Evolutionary conservation across 2,329 filamentous ascomycete genomes (phyloP).

Genomic region (Coniella vitis): DNA sequence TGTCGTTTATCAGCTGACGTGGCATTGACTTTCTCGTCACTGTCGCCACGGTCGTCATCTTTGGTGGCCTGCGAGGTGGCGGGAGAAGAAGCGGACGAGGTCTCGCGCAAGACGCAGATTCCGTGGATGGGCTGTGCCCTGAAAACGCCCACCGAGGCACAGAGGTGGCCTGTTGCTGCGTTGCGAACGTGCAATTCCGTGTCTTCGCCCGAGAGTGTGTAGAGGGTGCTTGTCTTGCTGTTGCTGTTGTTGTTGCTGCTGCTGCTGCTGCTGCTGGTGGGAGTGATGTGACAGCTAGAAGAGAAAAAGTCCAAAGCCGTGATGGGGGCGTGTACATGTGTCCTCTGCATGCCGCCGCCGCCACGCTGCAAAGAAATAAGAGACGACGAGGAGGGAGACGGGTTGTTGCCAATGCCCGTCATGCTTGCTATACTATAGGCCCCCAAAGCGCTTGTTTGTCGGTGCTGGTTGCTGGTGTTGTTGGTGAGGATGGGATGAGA

Average conservation of each 20-base stretch:
- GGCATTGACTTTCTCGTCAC: too few species aligned
- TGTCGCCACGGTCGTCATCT: too few species aligned
- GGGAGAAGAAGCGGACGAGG: too few species aligned
- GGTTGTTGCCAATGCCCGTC: too few species aligned
- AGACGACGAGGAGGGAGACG: background rate
- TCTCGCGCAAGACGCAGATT: constrained; percentile 39
- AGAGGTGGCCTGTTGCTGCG: constrained; percentile 26
- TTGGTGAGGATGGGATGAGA: too few species aligned
- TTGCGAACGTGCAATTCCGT: constrained; percentile 50
- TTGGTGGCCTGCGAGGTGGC: too few species aligned
- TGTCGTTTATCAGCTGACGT: too few species aligned
- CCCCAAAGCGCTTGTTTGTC: too few species aligned
- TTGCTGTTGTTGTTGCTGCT: constrained; percentile 17
- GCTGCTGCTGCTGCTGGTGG: constrained; percentile 22
- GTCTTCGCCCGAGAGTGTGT: constrained; percentile 55
- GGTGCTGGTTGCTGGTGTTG: too few species aligned
- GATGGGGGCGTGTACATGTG: constrained; percentile 46
- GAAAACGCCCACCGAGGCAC: constrained; percentile 50
- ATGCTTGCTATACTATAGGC: too few species aligned
- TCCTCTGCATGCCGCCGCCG: constrained; percentile 22
- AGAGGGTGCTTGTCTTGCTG: constrained; percentile 23
- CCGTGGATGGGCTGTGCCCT: constrained; percentile 67
- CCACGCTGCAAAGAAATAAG: too few species aligned
- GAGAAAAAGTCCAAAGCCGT: constrained; percentile 51
- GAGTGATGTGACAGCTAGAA: constrained; percentile 6